Conservation (phyloP, 106 monocot species). For the Posidonia australis region DNA sequence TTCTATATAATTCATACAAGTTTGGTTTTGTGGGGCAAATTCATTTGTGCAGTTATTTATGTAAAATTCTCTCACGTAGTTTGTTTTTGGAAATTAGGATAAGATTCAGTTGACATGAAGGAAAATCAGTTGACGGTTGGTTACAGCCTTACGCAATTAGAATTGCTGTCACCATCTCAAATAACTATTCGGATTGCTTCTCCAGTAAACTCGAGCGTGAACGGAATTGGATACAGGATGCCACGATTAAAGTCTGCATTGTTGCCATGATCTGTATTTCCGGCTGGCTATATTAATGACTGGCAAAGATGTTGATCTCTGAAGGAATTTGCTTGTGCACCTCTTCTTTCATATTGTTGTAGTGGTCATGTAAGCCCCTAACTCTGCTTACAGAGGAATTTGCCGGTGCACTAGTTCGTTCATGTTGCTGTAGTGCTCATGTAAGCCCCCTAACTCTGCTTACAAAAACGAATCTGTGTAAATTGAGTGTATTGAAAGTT, state of each 20-base stretch:
- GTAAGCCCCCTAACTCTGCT: not conserved
- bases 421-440: too few species aligned
- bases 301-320: not conserved
- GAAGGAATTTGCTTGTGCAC: not conserved
- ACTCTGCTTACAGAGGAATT: not conserved
- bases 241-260: not conserved
- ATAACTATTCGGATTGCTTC: too few species aligned
- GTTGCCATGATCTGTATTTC: not conserved
- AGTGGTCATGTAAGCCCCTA: not conserved
- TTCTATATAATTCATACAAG: conserved; percentile 8
- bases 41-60: conserved; percentile 20
- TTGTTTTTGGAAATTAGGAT: not conserved
- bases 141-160: too few species aligned
- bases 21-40: conserved; percentile 9
- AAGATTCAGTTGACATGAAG: not conserved
- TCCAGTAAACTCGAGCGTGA: too few species aligned
- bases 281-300: not conserved
- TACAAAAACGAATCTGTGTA: not conserved
- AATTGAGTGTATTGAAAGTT: not conserved
- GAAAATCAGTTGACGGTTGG: not conserved
- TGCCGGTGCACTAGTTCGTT: too few species aligned
- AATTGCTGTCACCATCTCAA: too few species aligned
- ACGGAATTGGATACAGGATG: not conserved
- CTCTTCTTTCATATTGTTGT: too few species aligned
- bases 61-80: conserved; percentile 1